These are phyloP conservation scores for Beauveria sp. DNA, from an alignment of 2,329 filamentous ascomycete genomes.

Conservation along the genomic window DNA sequence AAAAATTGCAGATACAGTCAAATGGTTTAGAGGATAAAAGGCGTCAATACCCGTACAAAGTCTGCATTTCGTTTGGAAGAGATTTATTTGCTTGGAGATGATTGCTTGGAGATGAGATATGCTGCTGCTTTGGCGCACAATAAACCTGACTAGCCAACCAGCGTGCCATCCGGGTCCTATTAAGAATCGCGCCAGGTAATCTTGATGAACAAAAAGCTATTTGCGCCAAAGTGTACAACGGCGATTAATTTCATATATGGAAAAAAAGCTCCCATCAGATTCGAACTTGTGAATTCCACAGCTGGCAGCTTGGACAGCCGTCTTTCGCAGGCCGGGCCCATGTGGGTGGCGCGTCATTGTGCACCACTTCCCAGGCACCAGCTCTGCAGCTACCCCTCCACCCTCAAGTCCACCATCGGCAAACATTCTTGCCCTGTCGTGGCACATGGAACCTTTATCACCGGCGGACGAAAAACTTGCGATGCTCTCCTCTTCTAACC, in stretches of 20 bases:
- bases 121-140: neutral
- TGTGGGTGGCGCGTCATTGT: neutral
- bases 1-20: neutral
- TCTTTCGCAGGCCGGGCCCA: neutral
- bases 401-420: constrained; percentile 8
- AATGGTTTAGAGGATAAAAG: constrained; percentile 10
- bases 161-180: no score
- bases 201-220: no score
- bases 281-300: neutral
- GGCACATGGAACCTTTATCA: neutral
- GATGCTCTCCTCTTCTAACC: neutral
- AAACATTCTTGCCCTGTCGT: constrained; percentile 2
- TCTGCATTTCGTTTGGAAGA: neutral
- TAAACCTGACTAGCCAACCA: no score
- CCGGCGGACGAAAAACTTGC: neutral
- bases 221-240: no score
- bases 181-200: no score
- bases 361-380: constrained; percentile 5
- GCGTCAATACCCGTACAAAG: neutral
- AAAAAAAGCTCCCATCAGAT: no score
- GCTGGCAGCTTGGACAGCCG: neutral
- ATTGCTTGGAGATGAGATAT: neutral
- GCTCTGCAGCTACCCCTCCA: constrained; percentile 9
- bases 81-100: neutral
- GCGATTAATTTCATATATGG: no score